These are phyloP conservation scores for Trichoderma atroviride DNA, from an alignment of 2,329 filamentous ascomycete species.

Conservation along the genomic window DNA sequence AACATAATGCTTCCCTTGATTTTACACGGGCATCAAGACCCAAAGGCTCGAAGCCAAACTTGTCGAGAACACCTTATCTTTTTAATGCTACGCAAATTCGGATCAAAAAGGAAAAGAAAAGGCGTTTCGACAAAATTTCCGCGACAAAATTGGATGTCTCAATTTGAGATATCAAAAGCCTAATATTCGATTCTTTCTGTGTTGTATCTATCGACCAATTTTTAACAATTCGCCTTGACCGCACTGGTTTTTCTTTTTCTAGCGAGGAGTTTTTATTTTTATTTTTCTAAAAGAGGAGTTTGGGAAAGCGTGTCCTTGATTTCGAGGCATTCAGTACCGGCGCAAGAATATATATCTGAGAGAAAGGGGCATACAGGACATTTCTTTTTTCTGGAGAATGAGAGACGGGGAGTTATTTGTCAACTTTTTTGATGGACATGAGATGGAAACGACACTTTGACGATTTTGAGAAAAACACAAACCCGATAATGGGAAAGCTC, in stretches of 20 bases:
- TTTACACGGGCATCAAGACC: neutral
- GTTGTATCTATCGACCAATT: conserved; percentile 22
- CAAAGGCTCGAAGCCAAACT: conserved; percentile 15
- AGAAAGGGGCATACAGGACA: conserved; percentile 11
- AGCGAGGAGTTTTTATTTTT: conserved; percentile 28
- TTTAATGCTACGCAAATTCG: conserved; percentile 12
- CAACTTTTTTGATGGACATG: conserved; percentile 9
- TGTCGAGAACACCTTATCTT: conserved; percentile 1
- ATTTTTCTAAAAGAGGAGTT: conserved; percentile 22
- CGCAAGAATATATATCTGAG: conserved; percentile 18
- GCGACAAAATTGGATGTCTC: conserved; percentile 7
- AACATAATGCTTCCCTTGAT: conserved; percentile 12
- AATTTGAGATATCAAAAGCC: conserved; percentile 1
- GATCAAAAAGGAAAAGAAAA: neutral
- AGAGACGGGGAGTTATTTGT: conserved; percentile 27
- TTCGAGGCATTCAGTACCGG: conserved; percentile 25
- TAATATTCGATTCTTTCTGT: conserved; percentile 26
- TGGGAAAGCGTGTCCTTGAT: conserved; percentile 23
- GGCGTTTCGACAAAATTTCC: conserved; percentile 1
- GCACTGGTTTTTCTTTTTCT: conserved; percentile 15
- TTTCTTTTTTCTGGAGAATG: conserved; percentile 6
- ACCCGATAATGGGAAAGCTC: conserved; percentile 26
- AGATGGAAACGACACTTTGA: conserved; percentile 28
- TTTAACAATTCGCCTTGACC: conserved; percentile 12
- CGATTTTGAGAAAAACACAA: conserved; percentile 11